Base-by-base conservation (phyloP, 495 filamentous ascomycete species). In the Chaetomium tenue region DNA sequence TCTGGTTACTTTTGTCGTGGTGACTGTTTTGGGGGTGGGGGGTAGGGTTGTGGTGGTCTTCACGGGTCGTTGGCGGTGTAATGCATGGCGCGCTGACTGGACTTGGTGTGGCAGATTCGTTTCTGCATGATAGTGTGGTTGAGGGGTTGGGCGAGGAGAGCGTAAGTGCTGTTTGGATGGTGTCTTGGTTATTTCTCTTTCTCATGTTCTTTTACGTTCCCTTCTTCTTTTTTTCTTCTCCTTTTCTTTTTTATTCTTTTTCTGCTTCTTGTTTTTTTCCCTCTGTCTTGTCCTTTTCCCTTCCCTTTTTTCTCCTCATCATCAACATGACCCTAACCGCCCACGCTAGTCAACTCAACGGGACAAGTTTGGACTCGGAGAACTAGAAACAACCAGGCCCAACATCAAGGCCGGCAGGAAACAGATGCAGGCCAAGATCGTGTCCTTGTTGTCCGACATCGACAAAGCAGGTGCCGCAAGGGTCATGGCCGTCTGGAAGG, bases 341-440 rank as follows among this genome's bases (percentile, higher is more conserved):
- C 33, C 33, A 37, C 33, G 1, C 33, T 8, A 55, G 50, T 52
- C 50, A 28, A 13, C 26, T n/a, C 16, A 58, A 13, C 23, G 44
- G 23, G 54, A 64, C 44, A 42, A 39, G 26, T 64, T 64, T 20
- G 39, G 62, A 20, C 55, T 64, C 5, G 44, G 62, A 8, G 44
- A 64, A 23, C 28, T 42, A 51, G 42, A 44, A 64, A n/a, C 18
- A 3, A 11, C 20, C 5, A 59, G 42, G 7, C n/a, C 62, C 20
- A 25, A 51, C 11, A 26, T 42, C 18, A 64, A 59, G 44, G 16
- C 46, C 4, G 62, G 46, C n/a, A 47, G 62, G 37, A 59, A 64
- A 28, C 42, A 64, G 20, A 30, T 64, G 12, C 62, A 64, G 47
- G 44, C 62, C 20, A 64, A 59, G n/a, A 64, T 59, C 15, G 44